A percentile compares a stretch with the other conserved stretches of the same genome.
Evolutionary conservation across 2,329 filamentous ascomycete genomes (phyloP).

Genomic region (Macroventuria anomochaeta): DNA sequence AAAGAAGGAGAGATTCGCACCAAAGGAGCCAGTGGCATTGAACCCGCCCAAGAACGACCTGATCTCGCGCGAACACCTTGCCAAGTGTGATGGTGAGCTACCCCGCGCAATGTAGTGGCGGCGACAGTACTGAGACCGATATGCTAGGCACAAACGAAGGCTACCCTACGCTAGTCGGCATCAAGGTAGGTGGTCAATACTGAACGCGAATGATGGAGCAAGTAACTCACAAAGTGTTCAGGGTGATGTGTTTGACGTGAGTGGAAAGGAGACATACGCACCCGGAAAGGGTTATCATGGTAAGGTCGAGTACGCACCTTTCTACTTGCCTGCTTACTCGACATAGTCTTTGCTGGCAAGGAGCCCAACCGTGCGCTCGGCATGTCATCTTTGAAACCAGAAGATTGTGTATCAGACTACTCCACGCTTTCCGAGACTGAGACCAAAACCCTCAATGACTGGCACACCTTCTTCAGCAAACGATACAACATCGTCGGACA

Average conservation of each 20-base stretch:
- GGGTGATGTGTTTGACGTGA: constrained; percentile 95
- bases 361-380: constrained; percentile 93
- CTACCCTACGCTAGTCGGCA: constrained; percentile 65
- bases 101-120: constrained; percentile 4
- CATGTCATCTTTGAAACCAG: constrained; percentile 81
- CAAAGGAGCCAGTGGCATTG: constrained; percentile 77
- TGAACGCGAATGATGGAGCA: neutral
- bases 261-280: constrained; percentile 84
- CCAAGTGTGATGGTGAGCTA: constrained; percentile 78
- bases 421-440: constrained; percentile 82
- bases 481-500: constrained; percentile 86
- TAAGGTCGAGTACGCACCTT: constrained; percentile 54
- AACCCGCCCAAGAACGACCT: constrained; percentile 85
- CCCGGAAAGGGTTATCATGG: constrained; percentile 84
- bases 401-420: constrained; percentile 84
- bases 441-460: constrained; percentile 84
- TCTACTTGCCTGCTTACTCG: neutral
- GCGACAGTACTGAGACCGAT: neutral
- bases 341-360: constrained; percentile 88
- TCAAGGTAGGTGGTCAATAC: constrained; percentile 54
- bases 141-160: constrained; percentile 67
- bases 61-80: constrained; percentile 80
- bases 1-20: constrained; percentile 69
- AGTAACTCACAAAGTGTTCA: constrained; percentile 48
- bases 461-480: constrained; percentile 96